Base-by-base conservation (phyloP, 208 protist species). In the Leptomonas pyrrhocoris region DNA sequence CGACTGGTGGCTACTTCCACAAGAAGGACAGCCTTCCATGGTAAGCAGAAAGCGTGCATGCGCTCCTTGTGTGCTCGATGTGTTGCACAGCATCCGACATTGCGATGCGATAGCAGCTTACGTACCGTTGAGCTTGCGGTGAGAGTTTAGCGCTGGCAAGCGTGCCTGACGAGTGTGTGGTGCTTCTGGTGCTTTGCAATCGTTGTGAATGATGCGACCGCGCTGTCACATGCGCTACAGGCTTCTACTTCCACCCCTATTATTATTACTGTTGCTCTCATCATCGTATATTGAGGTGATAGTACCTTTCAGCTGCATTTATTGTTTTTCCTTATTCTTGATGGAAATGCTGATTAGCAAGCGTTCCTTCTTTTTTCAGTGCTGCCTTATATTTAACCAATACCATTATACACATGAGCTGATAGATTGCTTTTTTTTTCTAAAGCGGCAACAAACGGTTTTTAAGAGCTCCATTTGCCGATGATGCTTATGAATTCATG, bases 1-100 rank as follows among this genome's bases (percentile, higher is more conserved):
- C 86, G 28, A 94, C 81, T 34, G 89, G 86, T 13, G 89, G 83
- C 18, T 89, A 77, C 77, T 94, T 94, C 78, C 73, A 83, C 77
- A 92, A 91, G 82, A 77, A 86, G 74, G 78, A 92, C 9, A 58
- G 58, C 23, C 73, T 94, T 16, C 69, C 76, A 25, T 94, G 89
- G 86, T 94, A 81, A 64, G 2, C 30, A 5, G 7, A n/a, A 3
- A 18, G 2, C 16, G n/a, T 34, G 42, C 15, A 31, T 21, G 48
- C 2, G 34, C 28, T 2, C 5, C 23, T 30, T 55, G 30, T 56
- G 43, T n/a, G 18, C 43, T 48, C 67, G 19, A 30, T 21, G 40
- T 38, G 30, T 27, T 6, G 7, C 21, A 28, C 48, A 53, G 9
- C 21, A 23, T 13, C 23, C 21, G 23, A 28, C 5, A 53, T 53